phyloP scores from a whole-genome alignment of 768 basidiomycete species.

The Coprinopsis strossmayeri region DNA sequence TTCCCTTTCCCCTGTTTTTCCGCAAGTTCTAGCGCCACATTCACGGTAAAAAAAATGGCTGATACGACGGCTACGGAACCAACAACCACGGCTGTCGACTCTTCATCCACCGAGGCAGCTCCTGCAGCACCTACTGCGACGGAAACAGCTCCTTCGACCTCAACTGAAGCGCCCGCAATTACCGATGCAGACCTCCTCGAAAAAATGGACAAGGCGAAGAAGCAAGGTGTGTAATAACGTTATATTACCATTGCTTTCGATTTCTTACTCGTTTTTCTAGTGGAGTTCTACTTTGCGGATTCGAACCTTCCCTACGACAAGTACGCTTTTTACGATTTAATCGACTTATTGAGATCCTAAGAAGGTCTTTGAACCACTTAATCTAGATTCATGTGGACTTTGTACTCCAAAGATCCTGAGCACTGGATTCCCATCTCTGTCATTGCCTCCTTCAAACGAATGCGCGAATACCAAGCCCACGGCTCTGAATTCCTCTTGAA shows the following conservation, averaged over 20 bases:
- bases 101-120: not conserved
- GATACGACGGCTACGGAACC: too few species aligned
- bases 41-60: too few species aligned
- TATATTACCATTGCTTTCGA: not conserved
- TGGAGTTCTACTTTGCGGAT: slow-evolving; percentile 96
- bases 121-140: not conserved
- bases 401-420: slow-evolving; percentile 71
- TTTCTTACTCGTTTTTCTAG: too few species aligned
- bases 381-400: slow-evolving; percentile 88
- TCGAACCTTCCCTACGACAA: slow-evolving; percentile 92
- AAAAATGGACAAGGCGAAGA: slow-evolving; percentile 1
- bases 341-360: not conserved
- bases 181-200: not conserved
- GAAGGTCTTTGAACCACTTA: not conserved
- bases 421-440: slow-evolving; percentile 90
- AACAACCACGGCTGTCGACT: too few species aligned
- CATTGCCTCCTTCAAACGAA: slow-evolving; percentile 91
- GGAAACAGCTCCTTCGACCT: not conserved
- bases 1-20: not conserved
- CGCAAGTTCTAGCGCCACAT: not conserved
- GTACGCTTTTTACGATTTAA: slow-evolving; percentile 27
- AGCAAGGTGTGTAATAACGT: slow-evolving; percentile 3
- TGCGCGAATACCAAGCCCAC: slow-evolving; percentile 61
- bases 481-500: slow-evolving; percentile 67
- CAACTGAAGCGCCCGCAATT: not conserved